A percentile compares a stretch with the other conserved stretches of the same genome.
Evolutionary conservation across 306 rosid genomes (phyloP).

Genomic region (Mucuna pruriens): DNA sequence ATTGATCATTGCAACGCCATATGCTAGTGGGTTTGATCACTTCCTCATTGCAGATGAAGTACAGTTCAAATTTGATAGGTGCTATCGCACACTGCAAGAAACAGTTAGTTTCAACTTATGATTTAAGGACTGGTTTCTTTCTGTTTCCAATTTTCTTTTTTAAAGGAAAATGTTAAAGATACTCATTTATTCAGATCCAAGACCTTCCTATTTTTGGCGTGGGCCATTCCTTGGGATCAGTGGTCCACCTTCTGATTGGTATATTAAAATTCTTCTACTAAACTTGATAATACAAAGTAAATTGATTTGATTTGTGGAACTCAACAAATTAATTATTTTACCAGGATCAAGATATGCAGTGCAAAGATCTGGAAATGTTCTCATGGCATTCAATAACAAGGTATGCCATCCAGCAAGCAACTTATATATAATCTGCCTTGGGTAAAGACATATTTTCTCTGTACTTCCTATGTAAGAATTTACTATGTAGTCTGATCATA

Average conservation of each 20-base stretch:
- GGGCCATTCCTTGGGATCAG: conserved; percentile 97
- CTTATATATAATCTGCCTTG: neutral
- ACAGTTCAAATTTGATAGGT: conserved; percentile 93
- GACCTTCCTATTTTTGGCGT: conserved; percentile 93
- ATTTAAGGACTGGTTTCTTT: conserved; percentile 28
- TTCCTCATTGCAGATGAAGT: conserved; percentile 97
- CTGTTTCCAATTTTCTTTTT: neutral
- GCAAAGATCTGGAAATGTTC: conserved; percentile 91
- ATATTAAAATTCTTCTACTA: conserved; percentile 44
- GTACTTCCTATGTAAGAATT: neutral
- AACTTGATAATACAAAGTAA: conserved; percentile 31
- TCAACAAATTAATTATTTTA: conserved; percentile 48
- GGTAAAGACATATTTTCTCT: neutral
- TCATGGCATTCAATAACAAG: conserved; percentile 97
- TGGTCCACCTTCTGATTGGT: conserved; percentile 98
- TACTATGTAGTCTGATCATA: neutral
- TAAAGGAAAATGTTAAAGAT: conserved; percentile 22
- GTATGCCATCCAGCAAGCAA: conserved; percentile 45
- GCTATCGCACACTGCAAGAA: conserved; percentile 68
- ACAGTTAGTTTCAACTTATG: conserved; percentile 55
- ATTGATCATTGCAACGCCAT: conserved; percentile 93
- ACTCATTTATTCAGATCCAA: conserved; percentile 65
- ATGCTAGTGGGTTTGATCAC: conserved; percentile 98
- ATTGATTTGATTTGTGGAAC: conserved; percentile 41
- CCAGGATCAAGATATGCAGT: conserved; percentile 98